These are phyloP conservation scores for Closterium sp. DNA, from an alignment of 139 green algal species.

Conservation along the genomic window DNA sequence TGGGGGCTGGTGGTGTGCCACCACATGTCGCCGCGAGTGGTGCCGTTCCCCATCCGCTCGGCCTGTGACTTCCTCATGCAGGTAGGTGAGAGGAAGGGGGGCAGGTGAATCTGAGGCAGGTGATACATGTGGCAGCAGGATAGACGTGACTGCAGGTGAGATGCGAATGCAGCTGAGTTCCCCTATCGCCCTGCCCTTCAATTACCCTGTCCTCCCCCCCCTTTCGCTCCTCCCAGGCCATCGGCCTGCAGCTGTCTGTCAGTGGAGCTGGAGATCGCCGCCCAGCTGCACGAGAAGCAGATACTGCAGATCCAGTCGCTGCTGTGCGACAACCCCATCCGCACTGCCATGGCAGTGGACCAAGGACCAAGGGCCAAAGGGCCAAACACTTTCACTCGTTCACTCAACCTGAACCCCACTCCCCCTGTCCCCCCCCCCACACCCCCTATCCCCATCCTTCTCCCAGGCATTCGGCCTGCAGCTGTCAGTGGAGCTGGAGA, in stretches of 20 bases:
- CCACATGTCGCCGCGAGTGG: background rate
- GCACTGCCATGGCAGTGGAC: too few species aligned
- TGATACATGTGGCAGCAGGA: too few species aligned
- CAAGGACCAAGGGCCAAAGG: too few species aligned
- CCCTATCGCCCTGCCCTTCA: too few species aligned
- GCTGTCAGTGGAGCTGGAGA: conserved; percentile 38
- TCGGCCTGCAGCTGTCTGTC: conserved; percentile 38
- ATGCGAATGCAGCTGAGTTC: too few species aligned
- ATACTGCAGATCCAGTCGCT: background rate
- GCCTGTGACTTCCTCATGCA: conserved; percentile 11
- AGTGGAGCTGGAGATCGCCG: conserved; percentile 26
- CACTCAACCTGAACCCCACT: background rate
- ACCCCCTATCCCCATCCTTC: background rate
- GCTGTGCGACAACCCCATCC: background rate
- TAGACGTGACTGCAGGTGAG: too few species aligned
- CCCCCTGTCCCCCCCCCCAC: background rate
- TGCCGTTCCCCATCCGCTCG: background rate
- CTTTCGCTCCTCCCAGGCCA: background rate
- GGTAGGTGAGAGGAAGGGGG: background rate
- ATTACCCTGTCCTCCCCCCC: background rate
- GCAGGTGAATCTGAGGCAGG: background rate
- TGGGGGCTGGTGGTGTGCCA: conserved; percentile 31
- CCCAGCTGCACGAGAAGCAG: conserved; percentile 2
- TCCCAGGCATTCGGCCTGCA: conserved; percentile 39
- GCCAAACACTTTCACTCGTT: too few species aligned